Percentiles rank a stretch among this genome's conserved stretches.
Evolutionary conservation across 306 rosid genomes (phyloP).

Genomic region (Inga laurina): DNA sequence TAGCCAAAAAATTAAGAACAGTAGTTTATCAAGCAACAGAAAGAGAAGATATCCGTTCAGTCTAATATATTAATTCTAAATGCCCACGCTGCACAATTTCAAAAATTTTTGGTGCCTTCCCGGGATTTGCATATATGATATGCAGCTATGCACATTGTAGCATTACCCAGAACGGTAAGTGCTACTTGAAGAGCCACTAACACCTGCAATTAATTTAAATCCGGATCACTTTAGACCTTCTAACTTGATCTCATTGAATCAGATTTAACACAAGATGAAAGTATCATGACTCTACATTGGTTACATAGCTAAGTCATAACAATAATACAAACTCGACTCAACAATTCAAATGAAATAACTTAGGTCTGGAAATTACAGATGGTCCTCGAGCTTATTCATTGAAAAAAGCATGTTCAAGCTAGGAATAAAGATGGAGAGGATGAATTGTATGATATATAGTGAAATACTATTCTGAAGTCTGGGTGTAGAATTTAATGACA

Average conservation of each 20-base stretch:
- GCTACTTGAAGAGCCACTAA: slow-evolving; percentile 96
- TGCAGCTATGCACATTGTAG: slow-evolving; percentile 88
- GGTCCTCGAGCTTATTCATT: background rate
- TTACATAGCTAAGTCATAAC: slow-evolving; percentile 28
- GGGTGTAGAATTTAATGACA: slow-evolving; percentile 3
- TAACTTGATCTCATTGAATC: slow-evolving; percentile 20
- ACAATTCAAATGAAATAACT: background rate
- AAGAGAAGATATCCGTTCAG: slow-evolving; percentile 18
- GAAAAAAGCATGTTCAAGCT: background rate
- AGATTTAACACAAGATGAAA: background rate
- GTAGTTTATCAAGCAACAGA: slow-evolving; percentile 30
- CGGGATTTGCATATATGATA: slow-evolving; percentile 76
- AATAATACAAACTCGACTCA: background rate
- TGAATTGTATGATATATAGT: background rate
- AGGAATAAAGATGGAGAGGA: background rate
- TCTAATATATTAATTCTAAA: slow-evolving; percentile 7
- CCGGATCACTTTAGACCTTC: slow-evolving; percentile 25
- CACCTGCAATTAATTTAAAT: slow-evolving; percentile 57
- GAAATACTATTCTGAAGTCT: background rate
- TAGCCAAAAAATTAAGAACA: slow-evolving; percentile 1
- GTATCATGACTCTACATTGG: slow-evolving; percentile 3
- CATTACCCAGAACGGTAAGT: slow-evolving; percentile 78
- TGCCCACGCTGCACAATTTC: slow-evolving; percentile 30
- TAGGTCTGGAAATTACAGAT: background rate
- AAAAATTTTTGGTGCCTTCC: slow-evolving; percentile 58